A percentile compares a stretch with the other conserved stretches of the same genome.
phyloP scores from a whole-genome alignment of 164 flowering plant species.

The Pachysandra terminalis region DNA sequence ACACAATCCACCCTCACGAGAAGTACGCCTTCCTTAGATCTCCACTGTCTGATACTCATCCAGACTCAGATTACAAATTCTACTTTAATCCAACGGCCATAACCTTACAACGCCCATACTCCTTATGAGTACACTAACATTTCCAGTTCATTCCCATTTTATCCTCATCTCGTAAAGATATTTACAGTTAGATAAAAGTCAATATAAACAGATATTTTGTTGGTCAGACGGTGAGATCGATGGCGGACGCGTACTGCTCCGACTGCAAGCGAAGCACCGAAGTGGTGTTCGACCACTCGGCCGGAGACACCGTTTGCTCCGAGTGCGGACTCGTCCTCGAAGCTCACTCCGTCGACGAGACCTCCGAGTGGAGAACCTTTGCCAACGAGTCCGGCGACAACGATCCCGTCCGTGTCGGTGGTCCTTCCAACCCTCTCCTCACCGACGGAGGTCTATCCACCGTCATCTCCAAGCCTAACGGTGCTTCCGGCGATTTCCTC shows the following conservation, averaged over 20 bases:
- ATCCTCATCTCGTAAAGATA: no score
- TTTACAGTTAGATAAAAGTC: no score
- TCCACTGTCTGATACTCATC: no score
- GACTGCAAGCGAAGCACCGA: conserved; percentile 16
- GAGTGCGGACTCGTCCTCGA: conserved; percentile 17
- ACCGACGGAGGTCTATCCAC: conserved; percentile 1
- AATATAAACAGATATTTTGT: no score
- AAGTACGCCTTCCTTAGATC: no score
- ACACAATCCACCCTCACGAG: no score
- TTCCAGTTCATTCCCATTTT: no score
- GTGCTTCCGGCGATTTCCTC: conserved; percentile 1
- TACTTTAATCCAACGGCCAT: no score
- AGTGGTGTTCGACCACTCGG: conserved; percentile 3
- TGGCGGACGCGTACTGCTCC: not conserved
- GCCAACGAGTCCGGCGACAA: conserved; percentile 5
- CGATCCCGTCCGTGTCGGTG: conserved; percentile 17
- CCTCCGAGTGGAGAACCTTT: conserved; percentile 19
- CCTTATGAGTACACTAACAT: no score
- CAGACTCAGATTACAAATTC: no score
- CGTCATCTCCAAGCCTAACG: not conserved
- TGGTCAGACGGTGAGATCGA: not conserved
- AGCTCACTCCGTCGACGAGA: conserved; percentile 11
- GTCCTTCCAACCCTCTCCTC: conserved; percentile 4
- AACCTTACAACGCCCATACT: no score
- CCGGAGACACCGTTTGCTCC: conserved; percentile 16